Evolutionary conservation across 2,329 filamentous ascomycete genomes (phyloP).

Genomic region (Pseudopyricularia javanii): DNA sequence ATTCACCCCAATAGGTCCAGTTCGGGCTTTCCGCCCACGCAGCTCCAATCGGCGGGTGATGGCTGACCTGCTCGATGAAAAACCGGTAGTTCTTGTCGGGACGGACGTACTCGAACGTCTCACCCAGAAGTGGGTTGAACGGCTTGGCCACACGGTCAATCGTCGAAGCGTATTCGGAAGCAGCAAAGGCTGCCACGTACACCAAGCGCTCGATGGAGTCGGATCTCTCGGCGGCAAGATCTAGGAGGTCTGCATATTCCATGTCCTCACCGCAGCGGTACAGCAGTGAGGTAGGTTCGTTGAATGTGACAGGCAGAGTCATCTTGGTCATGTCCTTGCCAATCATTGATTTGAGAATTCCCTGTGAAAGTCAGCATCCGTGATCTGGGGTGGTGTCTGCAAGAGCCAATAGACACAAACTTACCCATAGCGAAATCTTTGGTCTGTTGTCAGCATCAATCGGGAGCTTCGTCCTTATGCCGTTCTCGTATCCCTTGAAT

Average conservation of each 20-base stretch:
- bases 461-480: slow-evolving; percentile 65
- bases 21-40: slow-evolving; percentile 84
- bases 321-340: slow-evolving; percentile 99
- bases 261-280: slow-evolving; percentile 95
- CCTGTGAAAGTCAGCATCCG: slow-evolving; percentile 34
- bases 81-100: slow-evolving; percentile 97
- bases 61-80: slow-evolving; percentile 96
- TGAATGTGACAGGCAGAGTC: slow-evolving; percentile 96
- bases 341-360: slow-evolving; percentile 98
- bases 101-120: slow-evolving; percentile 92
- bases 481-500: slow-evolving; percentile 86
- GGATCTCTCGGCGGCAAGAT: slow-evolving; percentile 70
- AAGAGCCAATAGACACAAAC: too few relatives aligned
- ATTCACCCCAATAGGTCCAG: slow-evolving; percentile 98
- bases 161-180: slow-evolving; percentile 92
- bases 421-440: slow-evolving; percentile 91
- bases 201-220: slow-evolving; percentile 88
- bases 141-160: slow-evolving; percentile 95
- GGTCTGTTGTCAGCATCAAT: slow-evolving; percentile 88
- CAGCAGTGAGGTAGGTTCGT: slow-evolving; percentile 90
- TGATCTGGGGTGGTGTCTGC: too few relatives aligned
- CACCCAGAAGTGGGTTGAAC: slow-evolving; percentile 91
- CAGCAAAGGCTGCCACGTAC: slow-evolving; percentile 90
- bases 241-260: slow-evolving; percentile 90
- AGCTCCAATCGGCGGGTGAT: slow-evolving; percentile 89